Percentiles rank a stretch among this genome's conserved stretches.
Evolutionary conservation across 371 early-diverging fungal genomes (phyloP).

Genomic region (Mortierella sp.): DNA sequence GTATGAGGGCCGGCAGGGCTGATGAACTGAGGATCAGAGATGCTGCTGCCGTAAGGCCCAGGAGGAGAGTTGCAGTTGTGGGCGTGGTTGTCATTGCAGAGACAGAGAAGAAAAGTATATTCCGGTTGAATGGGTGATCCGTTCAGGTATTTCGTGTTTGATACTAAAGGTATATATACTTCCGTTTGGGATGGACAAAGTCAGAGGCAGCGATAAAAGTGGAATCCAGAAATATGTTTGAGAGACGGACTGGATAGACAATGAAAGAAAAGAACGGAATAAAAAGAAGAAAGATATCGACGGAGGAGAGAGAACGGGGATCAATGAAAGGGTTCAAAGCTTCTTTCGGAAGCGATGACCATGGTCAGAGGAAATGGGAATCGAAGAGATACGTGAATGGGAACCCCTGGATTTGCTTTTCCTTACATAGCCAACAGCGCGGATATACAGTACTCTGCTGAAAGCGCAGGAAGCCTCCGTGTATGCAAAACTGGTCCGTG

Average conservation of each 20-base stretch:
- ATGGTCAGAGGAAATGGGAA: neutral
- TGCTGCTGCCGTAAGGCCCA: constrained; percentile 24
- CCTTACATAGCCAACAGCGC: no score
- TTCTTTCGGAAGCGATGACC: neutral
- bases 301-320: neutral
- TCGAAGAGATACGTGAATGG: neutral
- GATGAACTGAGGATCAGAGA: constrained; percentile 19
- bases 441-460: no score
- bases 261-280: neutral
- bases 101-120: neutral
- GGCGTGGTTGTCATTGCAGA: neutral
- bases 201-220: neutral
- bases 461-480: no score
- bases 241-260: neutral
- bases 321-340: neutral
- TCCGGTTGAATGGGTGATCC: neutral
- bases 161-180: no score
- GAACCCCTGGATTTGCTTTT: neutral
- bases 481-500: no score
- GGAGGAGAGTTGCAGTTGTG: neutral
- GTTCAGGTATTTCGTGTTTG: neutral
- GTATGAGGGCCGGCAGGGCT: constrained; percentile 17
- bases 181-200: no score
- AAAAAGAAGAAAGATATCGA: neutral
- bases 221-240: neutral